Base-by-base conservation (phyloP, 2,329 filamentous ascomycete species). In the Epicoccum sorghinum region DNA sequence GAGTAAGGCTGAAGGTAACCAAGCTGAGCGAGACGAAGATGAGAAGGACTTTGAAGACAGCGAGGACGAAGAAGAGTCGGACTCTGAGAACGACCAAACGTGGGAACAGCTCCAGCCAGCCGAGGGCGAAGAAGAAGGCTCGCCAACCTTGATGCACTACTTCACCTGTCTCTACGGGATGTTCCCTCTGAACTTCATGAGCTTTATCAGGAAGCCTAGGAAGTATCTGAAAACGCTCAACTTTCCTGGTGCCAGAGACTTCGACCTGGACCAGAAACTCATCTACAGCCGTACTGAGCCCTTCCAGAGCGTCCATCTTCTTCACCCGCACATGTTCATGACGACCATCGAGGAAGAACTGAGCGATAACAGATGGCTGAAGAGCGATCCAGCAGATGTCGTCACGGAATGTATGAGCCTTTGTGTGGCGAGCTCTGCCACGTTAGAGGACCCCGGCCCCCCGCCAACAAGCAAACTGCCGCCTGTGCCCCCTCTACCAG, bases 261-360 rank as follows among this genome's bases (percentile, higher is more conserved):
- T 93, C 38, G 89, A 93, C 66, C 82, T 93, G 3, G 88, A 93
- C 62, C 89, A 90, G 29, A 86, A 86, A 4, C 86, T 93, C 62
- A 91, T 95, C 50, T 82, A 89, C 4, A 84, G 88, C 64, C 82
- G 89, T 44, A 93, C 89, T 2, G 90, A 93, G 64, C 83, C 82
- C 18, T 93, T 91, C 70, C 83, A 89, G 33, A 84, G 86, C 59
- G 83, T 85, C 32, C 91, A 95, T 73, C 75, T 91, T 5, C 76
- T 95, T 13, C 90, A 95, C 69, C 88, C 90, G n/a, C 93, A 93
- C 71, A 93, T 95, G 72, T 93, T 90, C 69, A 88, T 83, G 33
- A 81, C 90, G 39, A 93, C 90, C 0, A 82, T 90, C 42, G 90
- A 95, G 58, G 89, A 90, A 2, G 90, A 95, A 71, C 84, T 92